These are phyloP conservation scores for Lasiodiplodia sp. DNA, from an alignment of 2,329 filamentous ascomycete genomes.

Conservation along the genomic window DNA sequence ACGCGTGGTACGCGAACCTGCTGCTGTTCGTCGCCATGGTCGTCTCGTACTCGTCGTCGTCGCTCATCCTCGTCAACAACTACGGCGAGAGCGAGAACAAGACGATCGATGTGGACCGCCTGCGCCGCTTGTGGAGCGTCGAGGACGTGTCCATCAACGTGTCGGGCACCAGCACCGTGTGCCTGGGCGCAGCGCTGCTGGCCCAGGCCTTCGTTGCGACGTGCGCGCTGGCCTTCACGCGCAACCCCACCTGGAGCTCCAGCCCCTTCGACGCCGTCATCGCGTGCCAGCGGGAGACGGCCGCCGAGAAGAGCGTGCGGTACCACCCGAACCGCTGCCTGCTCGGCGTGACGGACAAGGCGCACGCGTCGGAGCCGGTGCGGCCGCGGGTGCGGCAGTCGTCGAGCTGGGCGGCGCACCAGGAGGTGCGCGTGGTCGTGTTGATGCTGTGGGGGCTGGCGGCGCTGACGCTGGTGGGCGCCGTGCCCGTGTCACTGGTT, in stretches of 20 bases:
- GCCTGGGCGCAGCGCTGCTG: neutral
- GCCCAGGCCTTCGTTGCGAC: neutral
- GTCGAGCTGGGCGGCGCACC: neutral
- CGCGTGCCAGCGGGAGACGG: neutral
- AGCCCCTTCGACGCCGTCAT: neutral
- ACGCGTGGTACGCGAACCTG: neutral
- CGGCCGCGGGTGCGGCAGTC: neutral
- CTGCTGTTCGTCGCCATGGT: neutral
- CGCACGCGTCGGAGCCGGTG: neutral
- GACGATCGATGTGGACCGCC: neutral
- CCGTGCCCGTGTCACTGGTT: neutral
- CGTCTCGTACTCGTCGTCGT: neutral
- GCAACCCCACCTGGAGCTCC: neutral
- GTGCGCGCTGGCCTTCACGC: neutral
- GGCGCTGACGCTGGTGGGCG: neutral
- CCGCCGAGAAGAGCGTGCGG: neutral
- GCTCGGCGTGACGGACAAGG: neutral
- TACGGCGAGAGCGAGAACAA: neutral
- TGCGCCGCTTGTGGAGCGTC: neutral
- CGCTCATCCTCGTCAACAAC: neutral
- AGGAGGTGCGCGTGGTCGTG: neutral
- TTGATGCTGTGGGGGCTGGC: neutral
- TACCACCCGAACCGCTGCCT: neutral
- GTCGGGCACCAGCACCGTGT: neutral
- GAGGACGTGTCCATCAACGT: neutral